Conservation (phyloP, 805 yeast genomes). For the Candida ipomoeae region DNA sequence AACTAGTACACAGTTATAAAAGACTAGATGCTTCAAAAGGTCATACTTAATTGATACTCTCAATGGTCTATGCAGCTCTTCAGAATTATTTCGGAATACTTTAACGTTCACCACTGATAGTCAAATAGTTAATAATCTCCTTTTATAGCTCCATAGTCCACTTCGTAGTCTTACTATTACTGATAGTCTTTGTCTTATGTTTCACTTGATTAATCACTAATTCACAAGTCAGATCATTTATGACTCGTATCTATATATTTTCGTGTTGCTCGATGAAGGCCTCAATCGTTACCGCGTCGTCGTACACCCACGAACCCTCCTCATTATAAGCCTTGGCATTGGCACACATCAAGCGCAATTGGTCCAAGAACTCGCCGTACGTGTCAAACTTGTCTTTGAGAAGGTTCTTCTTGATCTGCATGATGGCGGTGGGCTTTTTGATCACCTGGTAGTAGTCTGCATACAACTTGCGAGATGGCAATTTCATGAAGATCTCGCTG, state of each 20-base stretch:
- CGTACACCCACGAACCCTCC: conserved; percentile 19
- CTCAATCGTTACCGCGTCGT: conserved; percentile 44
- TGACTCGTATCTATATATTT: not conserved
- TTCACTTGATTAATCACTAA: no score
- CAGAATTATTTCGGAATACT: no score
- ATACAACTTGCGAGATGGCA: conserved; percentile 71
- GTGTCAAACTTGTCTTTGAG: conserved; percentile 33
- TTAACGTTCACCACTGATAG: no score
- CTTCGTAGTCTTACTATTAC: no score
- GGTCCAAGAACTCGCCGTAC: conserved; percentile 49
- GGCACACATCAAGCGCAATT: conserved; percentile 60
- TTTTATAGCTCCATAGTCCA: no score
- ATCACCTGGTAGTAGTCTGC: conserved; percentile 81
- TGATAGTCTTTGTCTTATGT: no score
- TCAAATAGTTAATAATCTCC: no score
- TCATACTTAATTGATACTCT: no score
- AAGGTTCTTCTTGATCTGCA: conserved; percentile 49
- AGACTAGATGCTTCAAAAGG: no score
- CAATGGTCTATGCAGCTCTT: no score
- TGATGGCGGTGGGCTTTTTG: conserved; percentile 55
- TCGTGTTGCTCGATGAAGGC: conserved; percentile 13
- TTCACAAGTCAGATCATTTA: not conserved
- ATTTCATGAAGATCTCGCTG: conserved; percentile 48
- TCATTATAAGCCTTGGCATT: conserved; percentile 58
- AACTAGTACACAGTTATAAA: no score